Conservation (phyloP, 202 grass and related monocot species). For the Zizania palustris region DNA sequence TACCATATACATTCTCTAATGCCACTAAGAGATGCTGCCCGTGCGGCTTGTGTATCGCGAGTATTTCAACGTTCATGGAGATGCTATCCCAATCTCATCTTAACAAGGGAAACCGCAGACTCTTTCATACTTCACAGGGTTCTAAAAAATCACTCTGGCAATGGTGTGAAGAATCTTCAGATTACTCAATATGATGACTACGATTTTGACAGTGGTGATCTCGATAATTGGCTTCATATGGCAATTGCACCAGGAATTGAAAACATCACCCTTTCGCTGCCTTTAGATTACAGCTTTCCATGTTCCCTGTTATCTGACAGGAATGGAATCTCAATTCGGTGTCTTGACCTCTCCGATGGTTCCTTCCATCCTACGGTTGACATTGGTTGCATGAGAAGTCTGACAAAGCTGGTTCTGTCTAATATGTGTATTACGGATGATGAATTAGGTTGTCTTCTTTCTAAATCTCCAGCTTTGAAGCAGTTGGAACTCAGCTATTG, state of each 20-base stretch:
- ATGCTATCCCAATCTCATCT: too few species aligned
- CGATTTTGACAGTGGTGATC: background rate
- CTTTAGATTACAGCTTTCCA: background rate
- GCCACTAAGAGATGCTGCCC: too few species aligned
- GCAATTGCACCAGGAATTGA: slow-evolving; percentile 19
- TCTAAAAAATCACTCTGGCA: background rate
- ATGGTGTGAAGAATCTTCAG: slow-evolving; percentile 1
- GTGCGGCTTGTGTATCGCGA: too few species aligned
- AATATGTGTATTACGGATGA: background rate
- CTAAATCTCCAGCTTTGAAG: background rate
- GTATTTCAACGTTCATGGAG: too few species aligned
- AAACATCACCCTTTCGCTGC: background rate
- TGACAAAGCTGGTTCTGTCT: slow-evolving; percentile 1
- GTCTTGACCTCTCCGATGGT: too few species aligned
- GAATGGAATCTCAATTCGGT: background rate
- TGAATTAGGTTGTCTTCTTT: slow-evolving; percentile 21
- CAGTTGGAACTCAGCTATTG: background rate
- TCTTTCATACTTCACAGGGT: too few species aligned
- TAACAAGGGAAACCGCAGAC: too few species aligned
- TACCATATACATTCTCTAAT: background rate
- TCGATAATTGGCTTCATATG: slow-evolving; percentile 22
- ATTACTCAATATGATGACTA: background rate
- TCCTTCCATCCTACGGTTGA: too few species aligned
- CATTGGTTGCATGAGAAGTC: background rate
- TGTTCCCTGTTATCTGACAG: too few species aligned